phyloP scores from a whole-genome alignment of 306 rosid genomes.

The Acacia melanoxylon region DNA sequence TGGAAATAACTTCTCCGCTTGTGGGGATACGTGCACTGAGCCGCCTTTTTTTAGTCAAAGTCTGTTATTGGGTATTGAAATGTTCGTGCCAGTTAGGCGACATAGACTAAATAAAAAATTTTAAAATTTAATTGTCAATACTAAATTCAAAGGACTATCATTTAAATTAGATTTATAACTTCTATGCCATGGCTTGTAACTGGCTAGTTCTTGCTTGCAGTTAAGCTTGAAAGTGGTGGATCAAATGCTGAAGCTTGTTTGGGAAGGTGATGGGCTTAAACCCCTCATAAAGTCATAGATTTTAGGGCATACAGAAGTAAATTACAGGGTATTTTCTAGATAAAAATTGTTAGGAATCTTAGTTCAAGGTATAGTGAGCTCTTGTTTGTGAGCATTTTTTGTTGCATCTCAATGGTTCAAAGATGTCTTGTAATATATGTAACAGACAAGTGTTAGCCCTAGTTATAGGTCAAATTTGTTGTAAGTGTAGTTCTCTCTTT shows the following conservation, averaged over 20 bases:
- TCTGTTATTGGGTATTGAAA: background rate
- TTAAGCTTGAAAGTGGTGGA: conserved; percentile 97
- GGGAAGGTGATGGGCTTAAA: conserved; percentile 89
- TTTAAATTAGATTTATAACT: background rate
- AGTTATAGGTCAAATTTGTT: background rate
- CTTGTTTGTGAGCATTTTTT: conserved; percentile 34
- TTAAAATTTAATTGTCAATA: background rate
- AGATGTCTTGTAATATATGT: conserved; percentile 55
- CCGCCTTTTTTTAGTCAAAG: background rate
- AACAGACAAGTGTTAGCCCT: conserved; percentile 37
- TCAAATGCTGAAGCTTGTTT: conserved; percentile 97
- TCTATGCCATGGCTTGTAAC: conserved; percentile 28
- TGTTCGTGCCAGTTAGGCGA: background rate
- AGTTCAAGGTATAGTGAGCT: conserved; percentile 29
- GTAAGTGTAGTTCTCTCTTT: conserved; percentile 32
- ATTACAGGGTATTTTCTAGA: conserved; percentile 30
- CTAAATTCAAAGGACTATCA: background rate
- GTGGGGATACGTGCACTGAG: no score
- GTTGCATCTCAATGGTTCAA: conserved; percentile 31
- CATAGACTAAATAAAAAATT: background rate
- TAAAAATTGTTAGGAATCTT: conserved; percentile 37
- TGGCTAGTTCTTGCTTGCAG: conserved; percentile 55
- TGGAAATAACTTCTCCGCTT: no score
- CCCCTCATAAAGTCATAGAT: conserved; percentile 69
- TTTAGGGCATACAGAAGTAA: conserved; percentile 38